Base-by-base conservation (phyloP, 1,284 basidiomycete genomes). In the Tilletia horrida region DNA sequence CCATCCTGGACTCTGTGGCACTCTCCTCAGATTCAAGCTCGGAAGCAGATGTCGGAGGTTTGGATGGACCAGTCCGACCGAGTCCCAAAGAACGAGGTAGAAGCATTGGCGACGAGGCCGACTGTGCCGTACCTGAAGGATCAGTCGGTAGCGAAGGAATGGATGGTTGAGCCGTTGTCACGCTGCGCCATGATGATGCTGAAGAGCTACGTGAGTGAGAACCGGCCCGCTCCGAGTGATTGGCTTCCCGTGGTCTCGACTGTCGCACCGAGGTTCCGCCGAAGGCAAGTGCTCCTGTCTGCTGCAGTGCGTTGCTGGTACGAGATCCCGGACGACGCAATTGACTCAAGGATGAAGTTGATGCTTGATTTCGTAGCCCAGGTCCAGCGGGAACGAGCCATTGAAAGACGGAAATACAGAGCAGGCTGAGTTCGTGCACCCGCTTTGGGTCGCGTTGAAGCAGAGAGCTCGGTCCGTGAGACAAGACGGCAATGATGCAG, bases 11-110 rank as follows among this genome's bases (percentile, higher is more conserved):
- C 27, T 59, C 55, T 4, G 23, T 35, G 7, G 29, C 29, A 21
- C 55, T 59, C 29, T 59, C 55, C 21, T 59, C 55, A 40, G 55
- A 59, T 7, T 59, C 55, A 27, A 52, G n/a, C 50, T 52, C 50
- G 14, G 50, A 27, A 21, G 50, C 50, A 23, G 50, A 52, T 7
- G 4, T 1, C 18, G n/a, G 21, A 3, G 6, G 4, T 40, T 11
- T 40, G 4, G 35, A 40, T 4, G 6, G 35, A 40, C 11, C 6
- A 40, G 35, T 11, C 35, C 35, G 35, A 40, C 11, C 35, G 4
- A 11, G 11, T 40, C 11, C 35, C 6, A 40, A 11, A 40, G 35
- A 4, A 40, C 35, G 35, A 40, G 35, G 11, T 40, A 11, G 35
- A 11, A 11, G 35, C 35, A 11, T 40, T 4, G 35, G 6, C 35